Percentiles rank a stretch among this genome's conserved stretches.
Conservation (phyloP, 768 basidiomycete species). For the Lyophyllum decastes region DNA sequence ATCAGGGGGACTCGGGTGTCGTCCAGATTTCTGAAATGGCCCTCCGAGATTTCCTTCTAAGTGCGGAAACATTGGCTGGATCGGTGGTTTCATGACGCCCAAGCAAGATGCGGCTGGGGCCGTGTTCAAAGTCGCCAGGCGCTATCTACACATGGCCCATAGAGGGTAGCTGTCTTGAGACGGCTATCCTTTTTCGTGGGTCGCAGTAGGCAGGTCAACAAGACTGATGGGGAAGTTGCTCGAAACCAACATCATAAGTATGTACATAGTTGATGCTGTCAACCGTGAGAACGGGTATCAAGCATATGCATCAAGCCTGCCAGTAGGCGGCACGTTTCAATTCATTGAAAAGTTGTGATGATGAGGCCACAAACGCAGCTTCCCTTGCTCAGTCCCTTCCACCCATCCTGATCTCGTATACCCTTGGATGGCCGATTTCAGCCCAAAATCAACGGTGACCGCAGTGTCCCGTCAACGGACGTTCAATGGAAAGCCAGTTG, state of each 20-base stretch:
- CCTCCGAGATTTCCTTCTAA: not conserved
- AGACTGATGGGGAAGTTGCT: too few species aligned
- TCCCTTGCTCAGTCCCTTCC: not conserved
- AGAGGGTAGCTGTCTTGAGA: too few species aligned
- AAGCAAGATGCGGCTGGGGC: not conserved
- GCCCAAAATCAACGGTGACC: not conserved
- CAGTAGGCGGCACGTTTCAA: not conserved
- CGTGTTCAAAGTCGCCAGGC: not conserved
- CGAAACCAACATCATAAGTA: too few species aligned
- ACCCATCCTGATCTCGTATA: not conserved
- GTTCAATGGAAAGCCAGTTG: constrained; percentile 9
- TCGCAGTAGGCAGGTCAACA: too few species aligned
- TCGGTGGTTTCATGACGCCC: not conserved
- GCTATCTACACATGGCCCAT: not conserved
- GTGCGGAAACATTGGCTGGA: not conserved
- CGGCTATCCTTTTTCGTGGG: too few species aligned
- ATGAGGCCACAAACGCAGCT: not conserved
- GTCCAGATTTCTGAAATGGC: not conserved
- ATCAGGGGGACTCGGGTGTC: not conserved
- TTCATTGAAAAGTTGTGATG: not conserved
- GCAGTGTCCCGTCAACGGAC: constrained; percentile 13
- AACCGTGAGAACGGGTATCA: not conserved
- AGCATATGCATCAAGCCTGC: not conserved
- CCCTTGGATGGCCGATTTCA: not conserved
- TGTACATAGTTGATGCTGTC: not conserved